Conservation (phyloP, 1,284 basidiomycete species). For the Ceratobasidium sp. region DNA sequence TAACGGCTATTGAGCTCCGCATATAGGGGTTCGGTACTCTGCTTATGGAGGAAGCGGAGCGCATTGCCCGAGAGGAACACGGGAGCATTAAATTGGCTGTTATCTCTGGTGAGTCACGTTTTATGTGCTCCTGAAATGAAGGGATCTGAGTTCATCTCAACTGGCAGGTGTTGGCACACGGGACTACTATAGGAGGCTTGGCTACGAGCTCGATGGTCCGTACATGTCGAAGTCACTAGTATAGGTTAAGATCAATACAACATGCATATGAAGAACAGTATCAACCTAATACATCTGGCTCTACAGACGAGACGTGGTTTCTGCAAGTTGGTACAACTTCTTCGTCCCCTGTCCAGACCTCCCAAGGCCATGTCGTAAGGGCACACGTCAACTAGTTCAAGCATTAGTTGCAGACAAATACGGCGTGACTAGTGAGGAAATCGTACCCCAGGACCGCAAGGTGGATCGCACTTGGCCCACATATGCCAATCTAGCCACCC, state of each 20-base stretch:
- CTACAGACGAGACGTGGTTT: not conserved
- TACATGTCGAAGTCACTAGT: conserved; percentile 90
- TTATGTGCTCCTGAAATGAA: not conserved
- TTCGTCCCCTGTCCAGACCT: not conserved
- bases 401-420: not conserved
- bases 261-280: not conserved
- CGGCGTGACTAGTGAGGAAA: no score
- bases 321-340: conserved; percentile 4
- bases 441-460: conserved; percentile 57
- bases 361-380: conserved; percentile 18
- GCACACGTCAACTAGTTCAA: not conserved
- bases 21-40: conserved; percentile 92
- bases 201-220: conserved; percentile 94
- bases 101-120: conserved; percentile 77
- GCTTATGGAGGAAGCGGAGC: conserved; percentile 99
- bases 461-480: conserved; percentile 60
- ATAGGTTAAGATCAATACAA: conserved; percentile 48
- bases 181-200: conserved; percentile 93
- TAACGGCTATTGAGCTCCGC: not conserved
- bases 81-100: conserved; percentile 94
- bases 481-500: conserved; percentile 61
- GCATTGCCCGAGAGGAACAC: conserved; percentile 98
- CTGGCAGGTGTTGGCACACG: conserved; percentile 85
- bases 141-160: conserved; percentile 9
- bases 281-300: not conserved